These are phyloP conservation scores for Apiotrichum mycotoxinovorans DNA, from an alignment of 1,284 basidiomycete species.

Conservation along the genomic window DNA sequence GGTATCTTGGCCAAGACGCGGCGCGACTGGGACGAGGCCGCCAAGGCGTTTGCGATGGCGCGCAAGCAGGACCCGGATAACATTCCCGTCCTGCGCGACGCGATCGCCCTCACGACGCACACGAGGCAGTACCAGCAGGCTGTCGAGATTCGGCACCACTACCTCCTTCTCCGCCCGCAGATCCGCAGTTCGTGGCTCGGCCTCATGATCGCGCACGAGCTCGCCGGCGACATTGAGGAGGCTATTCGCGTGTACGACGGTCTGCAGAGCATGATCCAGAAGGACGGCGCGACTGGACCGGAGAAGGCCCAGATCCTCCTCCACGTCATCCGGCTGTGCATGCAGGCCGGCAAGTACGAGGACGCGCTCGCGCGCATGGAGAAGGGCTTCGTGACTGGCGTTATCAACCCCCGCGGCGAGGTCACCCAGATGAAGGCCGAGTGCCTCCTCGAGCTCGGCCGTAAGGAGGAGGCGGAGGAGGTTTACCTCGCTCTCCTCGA, in stretches of 20 bases:
- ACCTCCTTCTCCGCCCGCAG: conserved; percentile 77
- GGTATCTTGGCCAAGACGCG: conserved; percentile 77
- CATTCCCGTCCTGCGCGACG: conserved; percentile 86
- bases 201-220: conserved; percentile 81
- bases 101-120: conserved; percentile 84
- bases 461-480: conserved; percentile 64
- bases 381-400: conserved; percentile 60
- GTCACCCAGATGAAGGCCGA: conserved; percentile 65
- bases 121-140: conserved; percentile 77
- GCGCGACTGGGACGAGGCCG: conserved; percentile 56
- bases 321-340: conserved; percentile 75
- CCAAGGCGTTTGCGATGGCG: conserved; percentile 60
- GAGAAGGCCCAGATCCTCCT: conserved; percentile 83
- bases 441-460: conserved; percentile 63
- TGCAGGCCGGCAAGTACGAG: conserved; percentile 61
- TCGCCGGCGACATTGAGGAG: conserved; percentile 70
- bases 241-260: conserved; percentile 71
- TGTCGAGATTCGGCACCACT: conserved; percentile 75
- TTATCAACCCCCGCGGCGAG: conserved; percentile 67
- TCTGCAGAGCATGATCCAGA: conserved; percentile 52
- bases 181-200: conserved; percentile 86
- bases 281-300: conserved; percentile 54
- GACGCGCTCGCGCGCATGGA: conserved; percentile 62
- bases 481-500: conserved; percentile 77
- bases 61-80: conserved; percentile 92